Conservation (phyloP, 2,329 filamentous ascomycete genomes). For the Lasiodiplodia hormozganensis region DNA sequence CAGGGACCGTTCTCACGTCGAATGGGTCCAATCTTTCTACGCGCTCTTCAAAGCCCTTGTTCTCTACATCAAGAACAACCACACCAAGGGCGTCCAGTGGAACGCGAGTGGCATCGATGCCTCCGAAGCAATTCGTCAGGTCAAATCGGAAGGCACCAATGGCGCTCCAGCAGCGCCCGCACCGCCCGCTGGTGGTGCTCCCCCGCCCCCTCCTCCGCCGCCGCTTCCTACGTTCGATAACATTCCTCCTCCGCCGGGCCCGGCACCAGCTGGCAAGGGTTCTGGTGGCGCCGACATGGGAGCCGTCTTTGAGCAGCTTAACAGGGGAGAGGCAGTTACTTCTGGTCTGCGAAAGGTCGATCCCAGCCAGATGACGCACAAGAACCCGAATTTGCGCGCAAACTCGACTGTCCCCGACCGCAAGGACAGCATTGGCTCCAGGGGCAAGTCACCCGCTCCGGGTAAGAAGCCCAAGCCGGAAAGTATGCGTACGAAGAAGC, state of each 20-base stretch:
- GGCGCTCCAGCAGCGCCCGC: constrained; percentile 55
- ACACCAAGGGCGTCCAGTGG: constrained; percentile 81
- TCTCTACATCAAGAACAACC: constrained; percentile 85
- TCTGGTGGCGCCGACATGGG: constrained; percentile 67
- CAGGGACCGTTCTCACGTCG: constrained; percentile 63
- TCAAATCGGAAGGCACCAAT: constrained; percentile 52
- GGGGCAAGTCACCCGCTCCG: constrained; percentile 84
- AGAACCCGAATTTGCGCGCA: constrained; percentile 87
- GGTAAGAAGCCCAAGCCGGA: constrained; percentile 64
- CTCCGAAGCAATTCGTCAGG: constrained; percentile 69
- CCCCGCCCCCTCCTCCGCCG: constrained; percentile 71
- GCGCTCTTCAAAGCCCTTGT: constrained; percentile 83
- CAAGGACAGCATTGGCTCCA: constrained; percentile 60
- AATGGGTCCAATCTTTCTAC: constrained; percentile 94
- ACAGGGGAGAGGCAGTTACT: constrained; percentile 88
- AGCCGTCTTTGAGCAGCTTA: constrained; percentile 90
- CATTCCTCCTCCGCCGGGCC: constrained; percentile 63
- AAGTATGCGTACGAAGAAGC: constrained; percentile 57
- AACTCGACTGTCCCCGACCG: constrained; percentile 71
- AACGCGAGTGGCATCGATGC: constrained; percentile 79
- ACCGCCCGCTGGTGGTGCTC: constrained; percentile 61
- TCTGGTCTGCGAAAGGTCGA: constrained; percentile 91
- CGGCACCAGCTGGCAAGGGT: constrained; percentile 52
- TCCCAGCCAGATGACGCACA: constrained; percentile 96
- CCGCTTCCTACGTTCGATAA: constrained; percentile 55